Evolutionary conservation across 805 yeast species (phyloP).

Genomic region (Lipomyces lipofer): DNA sequence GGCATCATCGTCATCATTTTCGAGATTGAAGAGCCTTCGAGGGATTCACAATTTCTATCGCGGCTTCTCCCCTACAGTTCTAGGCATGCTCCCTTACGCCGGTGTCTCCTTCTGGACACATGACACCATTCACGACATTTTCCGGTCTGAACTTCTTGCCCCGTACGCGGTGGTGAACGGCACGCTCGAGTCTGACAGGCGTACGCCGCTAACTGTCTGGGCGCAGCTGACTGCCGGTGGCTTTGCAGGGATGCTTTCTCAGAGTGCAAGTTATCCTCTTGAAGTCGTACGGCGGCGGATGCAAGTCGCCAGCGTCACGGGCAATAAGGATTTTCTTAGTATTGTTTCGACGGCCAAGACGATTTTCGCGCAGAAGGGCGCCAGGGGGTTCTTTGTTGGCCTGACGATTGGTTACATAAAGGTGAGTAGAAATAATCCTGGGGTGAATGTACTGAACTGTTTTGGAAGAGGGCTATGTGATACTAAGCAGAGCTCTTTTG

Average conservation of each 20-base stretch:
- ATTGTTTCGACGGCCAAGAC: slow-evolving; percentile 56
- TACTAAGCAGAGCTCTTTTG: neutral
- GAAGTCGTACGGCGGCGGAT: slow-evolving; percentile 92
- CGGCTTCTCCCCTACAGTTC: slow-evolving; percentile 89
- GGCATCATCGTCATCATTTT: neutral
- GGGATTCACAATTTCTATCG: slow-evolving; percentile 74
- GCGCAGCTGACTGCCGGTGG: slow-evolving; percentile 96
- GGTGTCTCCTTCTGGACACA: slow-evolving; percentile 96
- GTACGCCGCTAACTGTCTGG: slow-evolving; percentile 79
- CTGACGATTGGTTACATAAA: slow-evolving; percentile 92
- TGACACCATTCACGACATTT: slow-evolving; percentile 83
- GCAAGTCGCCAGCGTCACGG: slow-evolving; percentile 83
- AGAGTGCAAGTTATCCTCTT: slow-evolving; percentile 94
- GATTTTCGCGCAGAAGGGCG: slow-evolving; percentile 72
- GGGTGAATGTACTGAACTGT: neutral
- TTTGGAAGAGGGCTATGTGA: neutral
- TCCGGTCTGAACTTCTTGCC: slow-evolving; percentile 61
- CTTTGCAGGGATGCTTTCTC: slow-evolving; percentile 90
- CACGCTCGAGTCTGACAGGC: slow-evolving; percentile 28
- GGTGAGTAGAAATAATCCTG: slow-evolving; percentile 43
- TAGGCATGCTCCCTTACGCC: slow-evolving; percentile 97
- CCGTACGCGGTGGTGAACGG: slow-evolving; percentile 44
- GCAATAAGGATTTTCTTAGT: slow-evolving; percentile 29
- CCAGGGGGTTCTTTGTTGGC: slow-evolving; percentile 90
- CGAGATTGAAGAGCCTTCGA: slow-evolving; percentile 18